Evolutionary conservation across 805 yeast species (phyloP).

Genomic region (Monosporozyma solicola): DNA sequence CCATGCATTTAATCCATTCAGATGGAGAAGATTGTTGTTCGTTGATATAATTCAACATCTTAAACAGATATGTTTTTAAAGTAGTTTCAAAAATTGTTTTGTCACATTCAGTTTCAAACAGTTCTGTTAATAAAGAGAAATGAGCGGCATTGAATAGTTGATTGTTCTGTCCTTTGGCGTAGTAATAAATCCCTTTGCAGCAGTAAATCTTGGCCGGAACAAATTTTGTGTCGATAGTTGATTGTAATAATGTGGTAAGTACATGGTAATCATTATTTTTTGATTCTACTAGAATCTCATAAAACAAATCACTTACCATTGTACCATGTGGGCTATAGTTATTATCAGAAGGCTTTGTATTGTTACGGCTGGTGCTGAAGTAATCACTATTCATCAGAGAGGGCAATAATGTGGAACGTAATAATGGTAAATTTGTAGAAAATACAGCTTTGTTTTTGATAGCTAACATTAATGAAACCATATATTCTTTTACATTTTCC

Average conservation of each 20-base stretch:
- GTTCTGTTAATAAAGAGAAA: constrained; percentile 23
- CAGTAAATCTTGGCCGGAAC: constrained; percentile 65
- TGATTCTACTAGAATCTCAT: constrained; percentile 1
- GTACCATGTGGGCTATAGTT: constrained; percentile 52
- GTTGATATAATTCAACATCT: neutral
- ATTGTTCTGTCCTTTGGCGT: constrained; percentile 29
- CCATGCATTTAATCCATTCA: neutral
- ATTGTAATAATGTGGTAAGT: neutral
- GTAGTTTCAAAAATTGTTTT: constrained; percentile 35
- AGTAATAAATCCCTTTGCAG: constrained; percentile 47
- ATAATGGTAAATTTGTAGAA: constrained; percentile 31
- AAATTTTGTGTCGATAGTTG: constrained; percentile 38
- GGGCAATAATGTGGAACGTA: constrained; percentile 43
- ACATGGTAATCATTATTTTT: neutral
- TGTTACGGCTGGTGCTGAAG: constrained; percentile 37
- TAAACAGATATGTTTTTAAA: neutral
- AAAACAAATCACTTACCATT: constrained; percentile 38
- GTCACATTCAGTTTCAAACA: constrained; percentile 37
- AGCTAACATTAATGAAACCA: constrained; percentile 46
- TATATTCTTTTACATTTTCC: constrained; percentile 65
- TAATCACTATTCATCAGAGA: constrained; percentile 55
- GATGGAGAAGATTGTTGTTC: neutral
- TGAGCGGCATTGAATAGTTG: constrained; percentile 21
- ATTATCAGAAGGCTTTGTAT: neutral
- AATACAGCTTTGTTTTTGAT: constrained; percentile 42